These are phyloP conservation scores for Penicillium malachiteum DNA, from an alignment of 495 filamentous ascomycete genomes.

Conservation along the genomic window DNA sequence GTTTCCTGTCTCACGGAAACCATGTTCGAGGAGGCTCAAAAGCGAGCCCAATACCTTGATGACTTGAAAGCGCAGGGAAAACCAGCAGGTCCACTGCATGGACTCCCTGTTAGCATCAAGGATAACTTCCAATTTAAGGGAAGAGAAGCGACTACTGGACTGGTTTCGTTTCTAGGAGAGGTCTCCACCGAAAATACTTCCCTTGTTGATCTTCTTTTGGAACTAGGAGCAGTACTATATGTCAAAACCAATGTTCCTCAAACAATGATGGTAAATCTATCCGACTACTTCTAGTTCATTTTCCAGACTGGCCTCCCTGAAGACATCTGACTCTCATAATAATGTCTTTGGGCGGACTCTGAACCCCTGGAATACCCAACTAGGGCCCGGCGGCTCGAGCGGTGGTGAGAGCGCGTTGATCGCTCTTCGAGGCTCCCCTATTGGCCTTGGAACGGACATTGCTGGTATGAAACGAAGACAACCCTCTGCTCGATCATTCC, in stretches of 20 bases:
- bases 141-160: constrained; percentile 30
- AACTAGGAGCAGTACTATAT: constrained; percentile 47
- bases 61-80: constrained; percentile 30
- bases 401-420: constrained; percentile 58
- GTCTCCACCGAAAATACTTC: constrained; percentile 14
- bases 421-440: constrained; percentile 31
- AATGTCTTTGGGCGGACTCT: constrained; percentile 57
- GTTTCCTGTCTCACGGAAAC: constrained; percentile 60
- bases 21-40: constrained; percentile 43
- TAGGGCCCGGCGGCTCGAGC: constrained; percentile 55
- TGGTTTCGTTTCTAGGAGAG: constrained; percentile 19
- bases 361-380: constrained; percentile 52
- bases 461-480: constrained; percentile 12
- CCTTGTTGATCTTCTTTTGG: constrained; percentile 24
- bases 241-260: constrained; percentile 60
- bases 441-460: constrained; percentile 41
- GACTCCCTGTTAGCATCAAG: constrained; percentile 63
- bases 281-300: neutral
- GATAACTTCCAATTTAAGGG: constrained; percentile 57
- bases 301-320: neutral
- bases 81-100: constrained; percentile 59
- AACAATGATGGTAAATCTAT: constrained; percentile 31
- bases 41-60: constrained; percentile 37
- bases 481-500: neutral
- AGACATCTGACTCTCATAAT: constrained; percentile 49